Evolutionary conservation across 306 rosid genomes (phyloP), one percentile per base, ranked within the genome.

Genomic region (Ammopiptanthus mongolicus): DNA sequence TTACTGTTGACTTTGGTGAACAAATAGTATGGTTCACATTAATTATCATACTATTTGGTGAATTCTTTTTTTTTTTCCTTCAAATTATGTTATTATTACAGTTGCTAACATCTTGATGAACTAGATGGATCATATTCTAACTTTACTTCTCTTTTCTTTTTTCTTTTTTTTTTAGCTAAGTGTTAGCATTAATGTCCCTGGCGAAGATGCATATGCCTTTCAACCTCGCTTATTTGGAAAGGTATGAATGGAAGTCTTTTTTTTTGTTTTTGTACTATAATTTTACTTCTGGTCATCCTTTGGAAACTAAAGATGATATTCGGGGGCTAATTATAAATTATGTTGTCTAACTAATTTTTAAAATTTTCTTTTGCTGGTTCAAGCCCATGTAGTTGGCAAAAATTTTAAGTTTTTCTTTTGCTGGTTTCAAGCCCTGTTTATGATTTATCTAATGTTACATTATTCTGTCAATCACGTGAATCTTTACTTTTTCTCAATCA

Each of bases 181-280:
- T 83, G 91, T 89, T 65, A 63, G 47, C 25, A 89, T 89, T 53
- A 48, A 81, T 37, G 83, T 75, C 62, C 83, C 93, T 50, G 90
- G 81, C 19, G 86, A 88, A 62, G 93, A 86, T 66, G 66, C 66
- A 13, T 91, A 88, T 80, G 55, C 37, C 73, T 80, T 86, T 62
- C 93, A 91, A 79, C 74, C 88, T 73, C 96, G 96, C 70, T 83
- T 91, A 73, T 91, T 85, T 80, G 93, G 88, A 55, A 91, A 91
- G 93, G 97, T 91, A 80, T 59, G 51, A 60, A 73, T 17, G 25
- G 3, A 3, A 39, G 62, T 15, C 64, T 64, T 58, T 0, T 72
- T 64, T 58, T 0, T 41, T 61, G 22, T 48, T 8, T 68, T 21
- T 42, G 21, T 25, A 22, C 31, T 12, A 36, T 41, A 55, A 25